These are phyloP conservation scores for Byssochlamys sp. DNA, from an alignment of 2,329 filamentous ascomycete genomes.

Conservation along the genomic window DNA sequence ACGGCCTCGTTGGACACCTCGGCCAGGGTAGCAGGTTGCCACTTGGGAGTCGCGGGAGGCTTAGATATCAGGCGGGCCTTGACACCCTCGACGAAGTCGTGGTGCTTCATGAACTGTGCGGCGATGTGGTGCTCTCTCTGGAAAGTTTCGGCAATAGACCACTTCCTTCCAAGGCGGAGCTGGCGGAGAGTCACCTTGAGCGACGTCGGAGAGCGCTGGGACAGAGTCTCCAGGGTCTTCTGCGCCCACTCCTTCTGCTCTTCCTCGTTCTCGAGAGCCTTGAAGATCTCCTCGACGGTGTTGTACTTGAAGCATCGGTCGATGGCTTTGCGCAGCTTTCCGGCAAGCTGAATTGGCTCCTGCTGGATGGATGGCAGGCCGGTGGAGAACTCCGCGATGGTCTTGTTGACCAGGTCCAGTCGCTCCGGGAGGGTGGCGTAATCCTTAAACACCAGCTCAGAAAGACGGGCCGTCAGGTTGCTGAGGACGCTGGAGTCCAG, in stretches of 20 bases:
- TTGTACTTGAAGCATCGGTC: slow-evolving; percentile 69
- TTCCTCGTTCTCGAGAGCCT: slow-evolving; percentile 50
- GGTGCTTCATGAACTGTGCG: slow-evolving; percentile 76
- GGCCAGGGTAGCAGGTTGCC: slow-evolving; percentile 65
- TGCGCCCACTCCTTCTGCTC: slow-evolving; percentile 63
- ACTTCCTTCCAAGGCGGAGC: slow-evolving; percentile 64
- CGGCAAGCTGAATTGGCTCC: slow-evolving; percentile 57
- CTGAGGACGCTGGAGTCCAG: slow-evolving; percentile 80
- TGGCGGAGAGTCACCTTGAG: slow-evolving; percentile 76
- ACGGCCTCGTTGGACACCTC: slow-evolving; percentile 53
- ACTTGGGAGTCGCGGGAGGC: slow-evolving; percentile 55
- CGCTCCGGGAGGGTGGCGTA: slow-evolving; percentile 55
- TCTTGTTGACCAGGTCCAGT: slow-evolving; percentile 65
- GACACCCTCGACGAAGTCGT: slow-evolving; percentile 89
- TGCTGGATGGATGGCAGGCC: slow-evolving; percentile 58
- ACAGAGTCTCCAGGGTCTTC: slow-evolving; percentile 65
- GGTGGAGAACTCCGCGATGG: slow-evolving; percentile 83
- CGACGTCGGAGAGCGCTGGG: slow-evolving; percentile 71
- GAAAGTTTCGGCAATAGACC: slow-evolving; percentile 80
- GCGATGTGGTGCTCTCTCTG: slow-evolving; percentile 77
- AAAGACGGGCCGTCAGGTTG: slow-evolving; percentile 70
- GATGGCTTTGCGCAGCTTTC: slow-evolving; percentile 66
- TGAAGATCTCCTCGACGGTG: slow-evolving; percentile 60
- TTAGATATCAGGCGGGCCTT: slow-evolving; percentile 67
- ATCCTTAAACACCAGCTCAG: slow-evolving; percentile 82